Evolutionary conservation across 305 asterid genomes (phyloP).

Genomic region (Fraxinus greggii): DNA sequence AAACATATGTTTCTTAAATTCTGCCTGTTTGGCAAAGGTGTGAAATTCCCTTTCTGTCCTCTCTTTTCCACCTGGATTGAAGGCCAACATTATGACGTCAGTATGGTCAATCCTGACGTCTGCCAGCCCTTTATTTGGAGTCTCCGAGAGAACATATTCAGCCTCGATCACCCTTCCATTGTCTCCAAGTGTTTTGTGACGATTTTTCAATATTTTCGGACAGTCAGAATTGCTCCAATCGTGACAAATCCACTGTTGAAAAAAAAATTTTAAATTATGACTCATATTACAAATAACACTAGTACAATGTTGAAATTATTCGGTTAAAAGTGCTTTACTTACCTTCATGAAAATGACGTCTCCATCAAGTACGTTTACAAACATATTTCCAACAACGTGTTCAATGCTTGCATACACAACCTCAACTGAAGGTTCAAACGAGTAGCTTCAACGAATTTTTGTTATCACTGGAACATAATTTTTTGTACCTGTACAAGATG

Average conservation of each 20-base stretch:
- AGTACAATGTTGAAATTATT: too few relatives aligned
- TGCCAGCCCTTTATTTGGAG: conserved; percentile 44
- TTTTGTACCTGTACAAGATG: conserved; percentile 35
- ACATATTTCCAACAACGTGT: conserved; percentile 68
- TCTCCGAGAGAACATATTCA: conserved; percentile 59
- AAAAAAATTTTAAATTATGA: too few relatives aligned
- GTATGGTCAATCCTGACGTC: conserved; percentile 48
- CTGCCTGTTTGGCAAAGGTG: conserved; percentile 53
- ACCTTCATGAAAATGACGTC: conserved; percentile 77
- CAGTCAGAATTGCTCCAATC: conserved; percentile 79
- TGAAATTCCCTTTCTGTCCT: conserved; percentile 77
- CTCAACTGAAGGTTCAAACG: neutral
- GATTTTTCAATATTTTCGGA: conserved; percentile 56
- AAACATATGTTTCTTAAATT: conserved; percentile 34
- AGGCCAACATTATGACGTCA: conserved; percentile 77
- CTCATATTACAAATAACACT: too few relatives aligned
- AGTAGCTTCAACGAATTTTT: neutral
- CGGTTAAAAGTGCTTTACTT: neutral
- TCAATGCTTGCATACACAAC: conserved; percentile 40
- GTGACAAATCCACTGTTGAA: conserved; percentile 67
- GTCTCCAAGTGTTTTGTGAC: conserved; percentile 56
- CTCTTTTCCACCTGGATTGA: conserved; percentile 81
- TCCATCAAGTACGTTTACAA: conserved; percentile 58
- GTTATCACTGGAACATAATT: too few relatives aligned
- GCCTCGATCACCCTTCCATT: conserved; percentile 64